Base-by-base conservation (phyloP, 148 eudicot species). In the Chenopodium formosanum region DNA sequence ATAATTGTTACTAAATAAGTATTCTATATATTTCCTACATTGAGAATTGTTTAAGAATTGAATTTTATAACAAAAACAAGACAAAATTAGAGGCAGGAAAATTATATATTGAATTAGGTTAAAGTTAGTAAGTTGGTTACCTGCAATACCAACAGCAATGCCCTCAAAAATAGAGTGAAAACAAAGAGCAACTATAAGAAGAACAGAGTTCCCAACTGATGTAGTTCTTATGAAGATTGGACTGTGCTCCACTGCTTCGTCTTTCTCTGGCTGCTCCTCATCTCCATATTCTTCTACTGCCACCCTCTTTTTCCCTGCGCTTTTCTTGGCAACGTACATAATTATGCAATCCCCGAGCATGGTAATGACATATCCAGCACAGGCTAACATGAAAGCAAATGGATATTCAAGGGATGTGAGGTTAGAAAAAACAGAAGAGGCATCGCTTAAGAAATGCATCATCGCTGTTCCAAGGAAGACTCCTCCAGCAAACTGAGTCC, bases 81-180 rank as follows among this genome's bases (percentile, higher is more conserved):
- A 19, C 75, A 67, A 22, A 58, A 0, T 72, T 3, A 32, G 63
- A 19, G 0, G 23, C n/a, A 17, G 0, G 23, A 25, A 23, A 68
- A 56, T 4, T 23, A 22, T 13, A 44, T 32, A 64, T 14, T 58
- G 27, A 60, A 27, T 31, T 2, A 48, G 17, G n/a, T 72, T 11
- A 22, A 19, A 25, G 23, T 5, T 32, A 29, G 23, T 40, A 37
- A 50, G 47, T 58, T 23, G 40, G 12, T 79, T 86, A 92, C 98
- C 90, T 82, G 98, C 86, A 58, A 94, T 83, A 56, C 98, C 98
- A 82, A 94, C 91, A 19, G 94, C 97, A 74, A 93, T 90, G 52
- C 98, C 97, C 86, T 92, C 98, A 60, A 94, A 94, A 76, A 90
- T 70, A 0, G 98, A 94, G 71, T 94, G 98, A 65, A 92, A 93